Evolutionary conservation across 2,329 filamentous ascomycete species (phyloP), one percentile per base, ranked within the genome.

Genomic region (Ophiostoma angusticollis): DNA sequence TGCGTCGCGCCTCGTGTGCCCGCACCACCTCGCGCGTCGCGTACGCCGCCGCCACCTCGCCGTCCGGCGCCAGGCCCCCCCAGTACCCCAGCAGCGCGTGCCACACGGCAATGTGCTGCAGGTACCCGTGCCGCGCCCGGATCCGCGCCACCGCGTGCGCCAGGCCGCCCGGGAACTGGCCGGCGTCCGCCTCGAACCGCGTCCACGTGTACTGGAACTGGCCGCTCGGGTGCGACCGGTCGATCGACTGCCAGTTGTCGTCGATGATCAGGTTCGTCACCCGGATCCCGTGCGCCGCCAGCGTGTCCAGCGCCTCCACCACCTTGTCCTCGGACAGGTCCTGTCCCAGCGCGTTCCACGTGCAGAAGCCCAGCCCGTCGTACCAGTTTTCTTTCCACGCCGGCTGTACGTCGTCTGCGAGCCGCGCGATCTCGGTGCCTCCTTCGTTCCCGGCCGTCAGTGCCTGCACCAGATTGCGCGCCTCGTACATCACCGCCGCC

Each of bases 271-370:
- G 67, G 51, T 78, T 93, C 0, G 77, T 79, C 32, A 96, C 70
- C 30, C 80, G 77, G 52, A 98, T 84, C 1, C 78, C 72, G 40
- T 82, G 70, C 22, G 75, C 64, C 5, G 78, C 70, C 9, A 98
- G 63, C 2, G 71, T 68, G 42, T 85, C 74, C 1, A 96, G 64
- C 1, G 87, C 85, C 29, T 75, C 58, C 11, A 86, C 64, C 12
- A 98, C 73, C 50, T 85, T 93, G 16, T 84, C 67, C 44, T 89
- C 83, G 0, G 79, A 91, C 24, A 98, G 65, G 31, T 78, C 64
- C 50, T 93, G 84, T 0, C 91, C 91, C 0, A 98, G 66, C 0
- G 78, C 82, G 53, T 96, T 98, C 91, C 91, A 98, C 1, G 91
- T 98, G 56, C 91, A 98, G 54, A 91, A 98, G 0, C 86, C 84